Base-by-base conservation (phyloP, 495 filamentous ascomycete genomes). In the Daldinia decipiens region DNA sequence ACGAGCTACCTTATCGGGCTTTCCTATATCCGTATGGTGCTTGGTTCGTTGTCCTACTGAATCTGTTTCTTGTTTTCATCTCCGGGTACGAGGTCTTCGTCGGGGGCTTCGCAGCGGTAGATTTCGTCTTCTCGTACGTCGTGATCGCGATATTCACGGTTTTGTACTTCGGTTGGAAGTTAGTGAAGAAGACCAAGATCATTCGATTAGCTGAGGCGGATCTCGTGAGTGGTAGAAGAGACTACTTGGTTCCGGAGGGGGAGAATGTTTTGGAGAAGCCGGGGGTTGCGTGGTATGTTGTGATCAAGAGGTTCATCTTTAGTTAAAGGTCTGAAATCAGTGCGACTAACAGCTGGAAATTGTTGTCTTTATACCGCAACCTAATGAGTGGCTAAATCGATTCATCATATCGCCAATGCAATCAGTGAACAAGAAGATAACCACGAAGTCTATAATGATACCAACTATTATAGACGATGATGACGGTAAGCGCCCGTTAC, bases 91-190 rank as follows among this genome's bases (percentile, higher is more conserved):
- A 83, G 76, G 75, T 79, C 73, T 70, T 81, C 59, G 69, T 76
- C 6, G 80, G 82, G 65, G 83, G 87, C 67, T 77, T 90, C 40
- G 81, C 84, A 4, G 82, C 86, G 43, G 91, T 74, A 12, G 74
- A 72, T 57, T 78, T 78, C 26, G 74, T 76, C 34, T 69, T 74
- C 55, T 68, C 70, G 19, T 91, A 91, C 66, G 79, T 87, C 45
- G 87, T 87, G 5, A 77, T 92, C 15, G 81, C 81, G 7, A 79
- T 89, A 64, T 91, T 89, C 69, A 74, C 79, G 19, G 45, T 83
- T 11, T 78, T 91, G 9, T 91, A 86, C 67, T 50, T 84, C 12
- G 82, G 43, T 9, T 47, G 43, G 43, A 47, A 47, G 9, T 11
- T 47, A 0, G 43, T 47, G 17, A 47, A 47, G 43, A 24, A 8